Evolutionary conservation across 441 rosid genomes (phyloP), one percentile per base, ranked within the genome.

Genomic region (Mallotus japonicus): DNA sequence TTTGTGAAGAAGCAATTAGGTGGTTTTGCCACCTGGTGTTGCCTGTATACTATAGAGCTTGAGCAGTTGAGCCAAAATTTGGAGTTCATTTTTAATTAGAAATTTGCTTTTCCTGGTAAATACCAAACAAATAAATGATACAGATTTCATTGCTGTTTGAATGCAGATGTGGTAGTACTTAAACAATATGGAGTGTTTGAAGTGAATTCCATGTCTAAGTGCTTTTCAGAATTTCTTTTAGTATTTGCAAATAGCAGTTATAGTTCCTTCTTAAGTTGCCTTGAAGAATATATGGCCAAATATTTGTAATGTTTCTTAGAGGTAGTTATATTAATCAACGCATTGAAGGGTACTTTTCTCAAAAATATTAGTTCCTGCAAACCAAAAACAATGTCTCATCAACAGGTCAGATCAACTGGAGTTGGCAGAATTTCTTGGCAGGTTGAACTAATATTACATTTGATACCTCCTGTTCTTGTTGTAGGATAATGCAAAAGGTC

Each of bases 401-500:
- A 28, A 28, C 2, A 28, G 32, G 32, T 28, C 10, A 53, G 2
- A 1, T 5, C 19, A 17, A 54, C 10, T 44, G 9, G 12, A 44
- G 13, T 8, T 7, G 49, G 12, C 8, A 44, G 49, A 44, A 44
- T 44, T 44, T 44, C 49, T 44, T 7, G 9, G 49, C 3, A 44
- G 1, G 12, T 44, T 44, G 54, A 8, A 17, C 42, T 58, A 8
- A 47, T 16, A 24, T 5, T 20, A 4, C 8, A 46, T 24, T 34
- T 16, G 12, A 32, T 49, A 10, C 56, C 22, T 47, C 15, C 15
- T n/a, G 7, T 67, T 56, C 24, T 44, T 34, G 53, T 20, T 20
- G 42, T 76, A 82, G 83, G 72, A 74, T 56, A 76, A 75, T 47
- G 79, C 70, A 62, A 79, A 65, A 56, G 78, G 78, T n/a, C 69